Evolutionary conservation across 2,329 filamentous ascomycete genomes (phyloP), one percentile per base, ranked within the genome.

Genomic region (Claviceps cyperi): DNA sequence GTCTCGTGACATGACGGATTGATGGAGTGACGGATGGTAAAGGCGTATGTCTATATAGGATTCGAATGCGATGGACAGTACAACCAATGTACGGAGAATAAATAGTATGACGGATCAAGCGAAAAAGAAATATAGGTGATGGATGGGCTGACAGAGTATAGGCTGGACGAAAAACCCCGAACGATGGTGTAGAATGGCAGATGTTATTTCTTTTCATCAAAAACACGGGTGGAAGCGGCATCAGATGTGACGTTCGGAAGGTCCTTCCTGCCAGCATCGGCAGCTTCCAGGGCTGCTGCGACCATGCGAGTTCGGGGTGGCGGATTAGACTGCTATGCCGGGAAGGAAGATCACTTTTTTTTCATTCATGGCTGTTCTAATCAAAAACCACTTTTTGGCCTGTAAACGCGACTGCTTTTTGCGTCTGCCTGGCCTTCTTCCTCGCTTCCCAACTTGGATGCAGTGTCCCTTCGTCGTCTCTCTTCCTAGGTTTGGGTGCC

Each of bases 401-500:
- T 5, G 56, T 14, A 38, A 60, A 60, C 3, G 51, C 52, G 32
- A 50, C 51, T 5, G 37, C 21, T 43, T 57, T 58, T 39, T 56
- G 50, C 19, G 52, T 51, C 36, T 58, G 54, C 24, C 54, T 57
- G 4, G 57, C 57, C 49, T 55, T 56, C 51, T 58, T 60, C 41
- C 52, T 57, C 1, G 57, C 58, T 37, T 53, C 57, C 57, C 58
- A 60, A 48, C 57, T 60, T 11, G 58, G 57, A 68, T 85, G 81
- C 57, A 84, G 61, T 3, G 72, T 56, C 0, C 76, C 74, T 11
- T 75, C 69, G 48, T 77, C 72, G 53, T 72, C 69, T 54, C 67
- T 71, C 50, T 66, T 62, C 22, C 62, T 57, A 15, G 63, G 62
- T 55, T 62, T 66, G 4, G 59, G 58, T 46, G 56, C 60, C 17